Conservation (phyloP, 768 basidiomycete genomes). For the Lactarius indigo region DNA sequence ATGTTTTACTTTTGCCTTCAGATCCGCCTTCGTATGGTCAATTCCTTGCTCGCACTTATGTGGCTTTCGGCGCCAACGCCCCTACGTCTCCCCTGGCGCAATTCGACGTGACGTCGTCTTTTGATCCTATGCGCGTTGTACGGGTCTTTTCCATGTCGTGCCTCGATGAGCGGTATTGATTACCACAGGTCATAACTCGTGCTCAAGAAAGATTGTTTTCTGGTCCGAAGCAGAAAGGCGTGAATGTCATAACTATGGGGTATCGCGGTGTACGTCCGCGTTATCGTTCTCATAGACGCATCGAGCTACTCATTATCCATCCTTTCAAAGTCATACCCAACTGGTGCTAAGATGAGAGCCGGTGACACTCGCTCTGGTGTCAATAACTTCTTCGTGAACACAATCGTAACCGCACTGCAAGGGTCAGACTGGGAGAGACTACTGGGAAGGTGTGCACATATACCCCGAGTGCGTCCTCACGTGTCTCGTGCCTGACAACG, state of each 20-base stretch:
- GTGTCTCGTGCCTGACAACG: conserved; percentile 4
- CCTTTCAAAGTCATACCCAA: conserved; percentile 12
- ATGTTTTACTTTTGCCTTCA: conserved; percentile 9
- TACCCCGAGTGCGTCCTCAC: background rate
- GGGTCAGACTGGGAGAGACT: conserved; percentile 64
- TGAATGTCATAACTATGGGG: conserved; percentile 64
- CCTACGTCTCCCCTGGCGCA: background rate
- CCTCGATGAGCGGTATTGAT: conserved; percentile 27
- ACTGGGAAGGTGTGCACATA: conserved; percentile 49
- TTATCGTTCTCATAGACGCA: background rate
- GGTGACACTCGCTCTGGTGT: conserved; percentile 43
- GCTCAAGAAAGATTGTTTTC: conserved; percentile 55
- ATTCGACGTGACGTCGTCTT: conserved; percentile 16
- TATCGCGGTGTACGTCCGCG: conserved; percentile 51
- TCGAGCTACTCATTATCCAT: conserved; percentile 5
- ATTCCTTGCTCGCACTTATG: conserved; percentile 13
- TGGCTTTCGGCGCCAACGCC: conserved; percentile 8
- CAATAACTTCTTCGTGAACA: conserved; percentile 66
- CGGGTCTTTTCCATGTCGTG: background rate
- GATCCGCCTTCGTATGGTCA: conserved; percentile 10
- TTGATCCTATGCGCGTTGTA: conserved; percentile 17
- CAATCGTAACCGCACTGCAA: conserved; percentile 64
- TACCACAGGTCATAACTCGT: conserved; percentile 53
- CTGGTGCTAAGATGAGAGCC: conserved; percentile 32
- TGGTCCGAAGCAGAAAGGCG: conserved; percentile 34